These are phyloP conservation scores for Talaromyces nanjingensis DNA, from an alignment of 495 filamentous ascomycete genomes.

Conservation along the genomic window DNA sequence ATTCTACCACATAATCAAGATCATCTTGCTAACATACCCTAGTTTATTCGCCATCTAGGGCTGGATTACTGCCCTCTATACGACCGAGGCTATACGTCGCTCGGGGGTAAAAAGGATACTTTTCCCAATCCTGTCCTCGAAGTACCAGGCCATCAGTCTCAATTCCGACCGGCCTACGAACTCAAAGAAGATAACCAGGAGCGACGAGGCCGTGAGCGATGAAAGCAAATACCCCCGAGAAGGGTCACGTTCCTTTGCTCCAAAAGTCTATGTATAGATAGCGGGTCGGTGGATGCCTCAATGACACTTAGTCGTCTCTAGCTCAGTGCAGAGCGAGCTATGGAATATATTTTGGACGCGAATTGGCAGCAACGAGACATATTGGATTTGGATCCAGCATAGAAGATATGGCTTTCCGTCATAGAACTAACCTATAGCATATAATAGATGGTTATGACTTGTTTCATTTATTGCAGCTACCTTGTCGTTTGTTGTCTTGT, in stretches of 20 bases:
- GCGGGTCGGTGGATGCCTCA: too few relatives aligned
- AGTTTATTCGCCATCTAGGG: constrained; percentile 76
- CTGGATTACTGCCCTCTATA: constrained; percentile 83
- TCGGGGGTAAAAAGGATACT: constrained; percentile 87
- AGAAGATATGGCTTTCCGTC: neutral
- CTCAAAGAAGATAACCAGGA: constrained; percentile 79
- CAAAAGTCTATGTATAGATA: neutral
- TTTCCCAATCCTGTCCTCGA: constrained; percentile 76
- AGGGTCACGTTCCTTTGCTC: neutral
- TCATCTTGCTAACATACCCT: neutral
- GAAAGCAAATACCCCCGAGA: neutral
- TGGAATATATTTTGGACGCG: neutral
- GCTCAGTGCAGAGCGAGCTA: neutral
- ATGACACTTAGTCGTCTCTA: too few relatives aligned
- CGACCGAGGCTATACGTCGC: constrained; percentile 74
- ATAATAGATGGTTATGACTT: neutral
- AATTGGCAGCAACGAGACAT: neutral
- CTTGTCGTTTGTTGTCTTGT: too few relatives aligned
- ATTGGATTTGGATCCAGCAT: neutral
- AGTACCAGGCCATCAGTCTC: constrained; percentile 26
- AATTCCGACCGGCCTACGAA: constrained; percentile 80
- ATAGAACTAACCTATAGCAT: neutral
- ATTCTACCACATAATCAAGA: neutral
- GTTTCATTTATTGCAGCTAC: neutral
- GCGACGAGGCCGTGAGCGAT: constrained; percentile 59